A percentile compares a stretch with the other conserved stretches of the same genome.
phyloP scores from a whole-genome alignment of 305 asterid genomes.

The Solanum hybrid region DNA sequence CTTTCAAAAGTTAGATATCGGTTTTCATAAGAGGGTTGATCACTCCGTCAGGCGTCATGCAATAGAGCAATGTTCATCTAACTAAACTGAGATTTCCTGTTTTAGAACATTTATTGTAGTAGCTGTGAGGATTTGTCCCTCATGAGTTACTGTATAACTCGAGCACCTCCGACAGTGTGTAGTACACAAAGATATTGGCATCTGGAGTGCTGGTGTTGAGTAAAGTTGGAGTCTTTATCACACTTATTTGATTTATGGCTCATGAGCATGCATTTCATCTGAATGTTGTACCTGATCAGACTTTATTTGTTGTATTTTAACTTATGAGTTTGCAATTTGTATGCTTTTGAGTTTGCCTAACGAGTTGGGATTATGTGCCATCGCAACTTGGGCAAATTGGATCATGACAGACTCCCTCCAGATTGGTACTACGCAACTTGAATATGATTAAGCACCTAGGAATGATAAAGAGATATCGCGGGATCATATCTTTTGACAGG shows the following conservation, averaged over 20 bases:
- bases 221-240: background rate
- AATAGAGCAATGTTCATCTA: background rate
- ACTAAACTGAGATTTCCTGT: background rate
- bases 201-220: background rate
- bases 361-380: background rate
- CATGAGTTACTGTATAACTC: background rate
- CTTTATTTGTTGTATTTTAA: background rate
- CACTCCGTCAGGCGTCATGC: background rate
- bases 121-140: background rate
- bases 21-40: background rate
- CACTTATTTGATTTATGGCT: background rate
- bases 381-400: background rate
- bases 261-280: background rate
- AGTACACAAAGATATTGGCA: background rate
- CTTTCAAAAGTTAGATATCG: background rate
- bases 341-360: background rate
- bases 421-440: background rate
- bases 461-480: background rate
- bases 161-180: background rate
- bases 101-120: background rate
- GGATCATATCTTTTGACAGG: background rate
- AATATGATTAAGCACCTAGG: background rate
- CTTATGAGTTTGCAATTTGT: background rate
- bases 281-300: background rate
- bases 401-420: background rate